Evolutionary conservation across 2,329 filamentous ascomycete species (phyloP), one percentile per base, ranked within the genome.

Genomic region (Fusarium algeriense): DNA sequence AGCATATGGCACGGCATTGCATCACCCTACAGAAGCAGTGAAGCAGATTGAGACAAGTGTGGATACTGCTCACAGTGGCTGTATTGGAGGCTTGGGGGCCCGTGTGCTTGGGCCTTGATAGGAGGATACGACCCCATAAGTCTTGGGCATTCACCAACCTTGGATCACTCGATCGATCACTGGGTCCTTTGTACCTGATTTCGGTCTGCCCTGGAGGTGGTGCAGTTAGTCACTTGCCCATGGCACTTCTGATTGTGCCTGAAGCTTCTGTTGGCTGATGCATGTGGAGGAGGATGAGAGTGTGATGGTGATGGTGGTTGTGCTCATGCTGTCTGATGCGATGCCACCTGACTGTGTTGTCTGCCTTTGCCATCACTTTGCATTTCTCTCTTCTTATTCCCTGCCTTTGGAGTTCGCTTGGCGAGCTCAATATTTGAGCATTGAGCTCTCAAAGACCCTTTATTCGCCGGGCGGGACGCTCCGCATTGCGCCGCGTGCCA

Each of bases 11-110:
- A 50, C 64, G 57, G 64, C 50, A 66, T 58, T 69, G 60, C 60
- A 68, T 76, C 67, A 73, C 64, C 67, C 53, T 63, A 66, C 66
- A 64, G 56, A 50, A 53, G 48, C 50, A 67, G 53, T 57, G 60
- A 74, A 68, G 64, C 66, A 55, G 52, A 63, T 69, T 69, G 64
- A 73, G 75, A 73, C 67, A 60, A 75, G 70, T 71, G 74, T 76
- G 74, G 73, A 65, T 64, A 71, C 64, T 73, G 58, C 58, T 71
- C 61, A 46, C 64, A 49, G 59, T 61, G 48, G 67, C 59, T 54
- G 44, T 53, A 46, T 44, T 60, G 65, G 62, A 62, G 40, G 40
- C 55, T 64, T 37, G 35, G 40, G 54, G 70, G 52, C 43, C 54
- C 56, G 48, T 68, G 70, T 66, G 66, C 55, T 73, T 70, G 58